These are phyloP conservation scores for Paramecium pentaurelia DNA, from an alignment of 73 alveolate genomes.

Conservation along the genomic window DNA sequence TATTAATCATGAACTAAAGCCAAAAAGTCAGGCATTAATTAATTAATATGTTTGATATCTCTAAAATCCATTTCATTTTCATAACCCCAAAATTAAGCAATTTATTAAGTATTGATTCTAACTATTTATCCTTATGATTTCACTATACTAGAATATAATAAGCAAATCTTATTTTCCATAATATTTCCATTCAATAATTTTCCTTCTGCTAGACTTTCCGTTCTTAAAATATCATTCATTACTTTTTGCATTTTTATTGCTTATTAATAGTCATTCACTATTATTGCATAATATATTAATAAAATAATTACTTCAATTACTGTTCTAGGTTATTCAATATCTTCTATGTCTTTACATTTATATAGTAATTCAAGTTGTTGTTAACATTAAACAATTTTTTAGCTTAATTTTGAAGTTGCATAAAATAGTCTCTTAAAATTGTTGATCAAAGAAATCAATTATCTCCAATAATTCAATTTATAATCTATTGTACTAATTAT, in stretches of 20 bases:
- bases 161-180: not conserved
- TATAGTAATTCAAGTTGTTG: not conserved
- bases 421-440: not conserved
- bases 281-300: not conserved
- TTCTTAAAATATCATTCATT: not conserved
- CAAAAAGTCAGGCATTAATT: constrained; percentile 24
- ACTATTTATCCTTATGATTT: not conserved
- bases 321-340: not conserved
- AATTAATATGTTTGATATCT: not conserved
- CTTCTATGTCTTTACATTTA: not conserved
- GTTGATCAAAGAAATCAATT: not conserved
- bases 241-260: not conserved
- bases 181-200: not conserved
- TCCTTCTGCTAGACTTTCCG: not conserved
- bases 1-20: not conserved
- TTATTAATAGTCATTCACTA: not conserved
- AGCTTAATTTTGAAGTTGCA: not conserved
- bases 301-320: not conserved
- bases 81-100: constrained; percentile 1
- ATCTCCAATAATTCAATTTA: constrained; percentile 4
- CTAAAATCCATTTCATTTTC: constrained; percentile 23
- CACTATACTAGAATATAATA: not conserved
- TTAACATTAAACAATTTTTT: not conserved
- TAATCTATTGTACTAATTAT: not conserved
- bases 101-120: not conserved